Base-by-base conservation (phyloP, 371 early-diverging fungal species). In the Coemansia sp. region DNA sequence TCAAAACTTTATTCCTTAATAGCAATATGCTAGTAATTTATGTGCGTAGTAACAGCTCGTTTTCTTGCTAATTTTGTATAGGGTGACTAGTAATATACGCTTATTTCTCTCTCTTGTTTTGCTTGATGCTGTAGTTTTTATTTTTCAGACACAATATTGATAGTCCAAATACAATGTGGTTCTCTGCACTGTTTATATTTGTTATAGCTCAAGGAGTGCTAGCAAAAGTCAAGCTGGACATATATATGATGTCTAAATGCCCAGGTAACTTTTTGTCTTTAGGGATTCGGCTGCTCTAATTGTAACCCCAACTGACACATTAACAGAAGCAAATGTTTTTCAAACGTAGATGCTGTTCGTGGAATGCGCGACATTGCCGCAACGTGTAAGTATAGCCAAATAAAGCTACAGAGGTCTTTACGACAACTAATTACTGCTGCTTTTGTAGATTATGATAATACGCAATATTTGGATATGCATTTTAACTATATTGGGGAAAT, bases 331-430 rank as follows among this genome's bases (percentile, higher is more conserved):
- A 32, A n/a, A n/a, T 7, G 8, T 36, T 7, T 3, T 3, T 26
- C 19, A 3, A n/a, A 3, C 6, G 41, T 76, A 76, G 77, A 77
- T 40, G 69, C 73, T 0, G 56, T 54, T 8, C 68, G 46, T 2
- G 77, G 66, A n/a, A 77, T 77, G 77, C 56, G 53, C 4, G 77
- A 77, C 48, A 4, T 77, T 66, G 67, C 77, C 3, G 77, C 77
- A 8, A 69, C 68, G 3, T 77, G 77, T 73, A 77, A 72, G 77
- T 74, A 48, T 6, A 36, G 17, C 13, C 44, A 44, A 44, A 44
- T 44, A 11, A n/a, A 15, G n/a, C 13, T 5, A 44, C 13, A 12
- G 8, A 23, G 4, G 29, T 4, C 6, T 21, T 19, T 13, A 46
- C 40, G n/a, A 11, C n/a, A 62, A 12, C 53, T 32, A 55, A 63